A percentile compares a stretch with the other conserved stretches of the same genome.
These are phyloP conservation scores for Leishmania gerbilli DNA, from an alignment of 208 protist genomes.

Conservation along the genomic window DNA sequence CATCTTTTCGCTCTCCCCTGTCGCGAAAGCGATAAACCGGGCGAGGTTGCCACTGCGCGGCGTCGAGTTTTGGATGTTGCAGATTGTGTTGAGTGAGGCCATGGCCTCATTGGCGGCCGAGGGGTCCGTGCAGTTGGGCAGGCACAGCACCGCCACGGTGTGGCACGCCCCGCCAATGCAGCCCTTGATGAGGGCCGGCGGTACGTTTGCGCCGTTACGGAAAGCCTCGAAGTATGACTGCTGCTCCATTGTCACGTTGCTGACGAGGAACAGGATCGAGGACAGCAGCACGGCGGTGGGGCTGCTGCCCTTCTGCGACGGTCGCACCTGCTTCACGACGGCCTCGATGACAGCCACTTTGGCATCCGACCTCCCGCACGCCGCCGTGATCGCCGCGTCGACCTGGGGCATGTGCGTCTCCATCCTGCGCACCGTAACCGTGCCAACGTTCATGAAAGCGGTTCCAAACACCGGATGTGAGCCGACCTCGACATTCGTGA, in stretches of 20 bases:
- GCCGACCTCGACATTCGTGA: conserved; percentile 38
- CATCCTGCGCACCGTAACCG: conserved; percentile 23
- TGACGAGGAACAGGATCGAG: conserved; percentile 46
- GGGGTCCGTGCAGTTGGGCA: conserved; percentile 28
- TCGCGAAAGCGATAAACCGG: conserved; percentile 53
- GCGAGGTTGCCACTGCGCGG: conserved; percentile 65
- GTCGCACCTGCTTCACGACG: conserved; percentile 62
- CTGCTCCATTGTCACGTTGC: conserved; percentile 24
- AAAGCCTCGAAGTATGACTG: conserved; percentile 39
- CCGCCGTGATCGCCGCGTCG: conserved; percentile 27
- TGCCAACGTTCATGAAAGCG: conserved; percentile 51
- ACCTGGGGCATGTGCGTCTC: conserved; percentile 23
- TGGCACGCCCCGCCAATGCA: conserved; percentile 55
- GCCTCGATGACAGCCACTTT: conserved; percentile 44
- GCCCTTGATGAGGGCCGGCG: conserved; percentile 40
- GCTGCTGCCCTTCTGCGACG: conserved; percentile 26
- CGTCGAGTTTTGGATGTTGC: conserved; percentile 36
- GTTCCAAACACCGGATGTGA: conserved; percentile 62
- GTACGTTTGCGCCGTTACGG: conserved; percentile 37
- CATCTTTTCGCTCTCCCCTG: conserved; percentile 46
- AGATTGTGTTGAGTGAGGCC: conserved; percentile 31
- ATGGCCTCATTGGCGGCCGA: conserved; percentile 22
- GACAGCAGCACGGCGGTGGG: conserved; percentile 51
- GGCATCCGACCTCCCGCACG: conserved; percentile 25
- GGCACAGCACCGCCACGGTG: conserved; percentile 40